These are phyloP conservation scores for Calonectria multiphialidica DNA, from an alignment of 2,329 filamentous ascomycete genomes.

Conservation along the genomic window DNA sequence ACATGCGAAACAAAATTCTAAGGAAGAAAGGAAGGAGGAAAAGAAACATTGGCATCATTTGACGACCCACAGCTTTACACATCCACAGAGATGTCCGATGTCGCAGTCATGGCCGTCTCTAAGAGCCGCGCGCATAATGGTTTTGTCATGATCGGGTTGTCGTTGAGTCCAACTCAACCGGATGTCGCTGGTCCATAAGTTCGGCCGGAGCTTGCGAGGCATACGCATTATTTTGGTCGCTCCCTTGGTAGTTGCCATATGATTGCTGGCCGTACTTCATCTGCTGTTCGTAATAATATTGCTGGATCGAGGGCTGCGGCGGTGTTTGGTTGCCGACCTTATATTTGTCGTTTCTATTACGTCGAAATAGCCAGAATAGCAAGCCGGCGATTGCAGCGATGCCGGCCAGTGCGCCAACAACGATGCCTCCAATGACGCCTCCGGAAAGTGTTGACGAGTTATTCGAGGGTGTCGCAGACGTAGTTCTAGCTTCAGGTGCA, in stretches of 20 bases:
- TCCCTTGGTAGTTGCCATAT: neutral
- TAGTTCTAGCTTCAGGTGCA: neutral
- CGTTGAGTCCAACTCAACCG: conserved; percentile 18
- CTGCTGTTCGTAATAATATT: conserved; percentile 16
- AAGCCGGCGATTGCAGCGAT: neutral
- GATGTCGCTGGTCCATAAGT: conserved; percentile 8
- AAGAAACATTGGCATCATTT: neutral
- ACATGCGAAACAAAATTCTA: neutral
- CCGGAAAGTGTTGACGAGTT: conserved; percentile 6
- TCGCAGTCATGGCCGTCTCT: no score
- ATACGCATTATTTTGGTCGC: neutral
- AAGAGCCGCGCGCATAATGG: neutral
- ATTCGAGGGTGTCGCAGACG: neutral
- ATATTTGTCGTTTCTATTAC: conserved; percentile 1
- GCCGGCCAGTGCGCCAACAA: conserved; percentile 11
- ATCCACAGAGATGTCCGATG: no score
- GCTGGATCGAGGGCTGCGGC: conserved; percentile 9
- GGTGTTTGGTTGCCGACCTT: conserved; percentile 9
- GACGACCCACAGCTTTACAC: neutral
- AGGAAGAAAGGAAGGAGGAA: neutral
- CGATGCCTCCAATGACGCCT: conserved; percentile 20
- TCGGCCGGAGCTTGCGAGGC: conserved; percentile 2
- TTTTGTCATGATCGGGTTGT: neutral
- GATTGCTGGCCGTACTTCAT: conserved; percentile 3
- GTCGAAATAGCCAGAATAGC: conserved; percentile 17